Conservation (phyloP, 352 stramenopile species). For the Phytopythium sindhum region DNA sequence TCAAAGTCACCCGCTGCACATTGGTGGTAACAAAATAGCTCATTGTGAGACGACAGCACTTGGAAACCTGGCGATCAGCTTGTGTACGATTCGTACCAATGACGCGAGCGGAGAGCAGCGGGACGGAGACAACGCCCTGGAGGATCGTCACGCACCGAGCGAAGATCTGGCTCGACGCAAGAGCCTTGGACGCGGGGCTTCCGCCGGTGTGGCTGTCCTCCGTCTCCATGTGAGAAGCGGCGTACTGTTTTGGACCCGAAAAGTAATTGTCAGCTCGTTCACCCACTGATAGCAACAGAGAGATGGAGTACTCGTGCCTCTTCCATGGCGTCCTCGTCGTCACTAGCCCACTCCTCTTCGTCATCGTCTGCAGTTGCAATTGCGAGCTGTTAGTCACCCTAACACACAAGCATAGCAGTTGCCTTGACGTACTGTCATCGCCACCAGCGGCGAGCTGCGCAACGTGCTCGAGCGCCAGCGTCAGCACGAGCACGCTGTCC, state of each 20-base stretch:
- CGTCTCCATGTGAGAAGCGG: slow-evolving; percentile 62
- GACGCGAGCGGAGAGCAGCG: slow-evolving; percentile 35
- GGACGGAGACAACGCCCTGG: slow-evolving; percentile 74
- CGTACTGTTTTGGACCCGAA: slow-evolving; percentile 26
- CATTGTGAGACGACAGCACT: not conserved
- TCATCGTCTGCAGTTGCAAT: slow-evolving; percentile 36
- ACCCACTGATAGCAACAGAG: not conserved
- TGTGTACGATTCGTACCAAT: slow-evolving; percentile 32
- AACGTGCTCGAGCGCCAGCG: slow-evolving; percentile 71
- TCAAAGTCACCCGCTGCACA: slow-evolving; percentile 61
- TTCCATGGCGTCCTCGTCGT: slow-evolving; percentile 89
- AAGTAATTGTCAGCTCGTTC: not conserved
- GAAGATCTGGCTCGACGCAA: slow-evolving; percentile 50
- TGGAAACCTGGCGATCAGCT: not conserved
- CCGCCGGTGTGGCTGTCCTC: slow-evolving; percentile 8
- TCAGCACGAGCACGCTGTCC: slow-evolving; percentile 79
- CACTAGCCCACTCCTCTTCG: slow-evolving; percentile 83
- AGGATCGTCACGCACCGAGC: slow-evolving; percentile 60
- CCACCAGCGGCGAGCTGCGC: slow-evolving; percentile 53
- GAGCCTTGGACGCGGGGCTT: slow-evolving; percentile 28
- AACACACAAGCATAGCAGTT: not conserved
- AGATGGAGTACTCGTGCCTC: slow-evolving; percentile 12
- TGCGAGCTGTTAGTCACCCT: not conserved
- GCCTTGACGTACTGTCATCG: slow-evolving; percentile 34
- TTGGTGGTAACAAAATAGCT: not conserved